Conservation (phyloP, 306 rosid genomes). For the Alnus glutinosa region DNA sequence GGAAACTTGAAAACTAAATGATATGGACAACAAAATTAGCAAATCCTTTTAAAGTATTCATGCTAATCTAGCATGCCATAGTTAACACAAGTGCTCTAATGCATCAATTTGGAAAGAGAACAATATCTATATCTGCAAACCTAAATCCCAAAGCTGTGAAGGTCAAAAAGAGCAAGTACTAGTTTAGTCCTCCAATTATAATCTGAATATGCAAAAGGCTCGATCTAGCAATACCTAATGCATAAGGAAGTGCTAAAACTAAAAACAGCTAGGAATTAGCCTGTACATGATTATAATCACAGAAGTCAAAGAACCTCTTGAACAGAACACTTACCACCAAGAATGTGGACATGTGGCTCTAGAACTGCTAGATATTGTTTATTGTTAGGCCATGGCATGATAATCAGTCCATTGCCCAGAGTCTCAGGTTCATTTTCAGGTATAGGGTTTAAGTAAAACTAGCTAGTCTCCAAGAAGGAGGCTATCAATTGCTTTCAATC, state of each 20-base stretch:
- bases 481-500: neutral
- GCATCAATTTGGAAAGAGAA: neutral
- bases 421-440: neutral
- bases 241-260: slow-evolving; percentile 1
- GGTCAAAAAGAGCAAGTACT: neutral
- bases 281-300: neutral
- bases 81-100: neutral
- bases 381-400: neutral
- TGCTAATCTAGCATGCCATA: neutral
- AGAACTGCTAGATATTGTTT: neutral
- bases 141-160: neutral
- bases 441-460: neutral
- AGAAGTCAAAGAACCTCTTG: neutral
- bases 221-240: too few species aligned
- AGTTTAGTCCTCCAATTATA: neutral
- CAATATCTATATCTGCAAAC: neutral
- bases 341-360: neutral
- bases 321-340: neutral
- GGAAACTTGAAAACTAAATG: neutral
- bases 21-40: neutral
- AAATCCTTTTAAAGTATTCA: neutral
- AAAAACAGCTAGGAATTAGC: neutral
- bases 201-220: neutral
- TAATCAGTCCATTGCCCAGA: neutral
- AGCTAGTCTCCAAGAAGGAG: neutral